Base-by-base conservation (phyloP, 2,329 filamentous ascomycete genomes). In the Trichoderma hamatum region DNA sequence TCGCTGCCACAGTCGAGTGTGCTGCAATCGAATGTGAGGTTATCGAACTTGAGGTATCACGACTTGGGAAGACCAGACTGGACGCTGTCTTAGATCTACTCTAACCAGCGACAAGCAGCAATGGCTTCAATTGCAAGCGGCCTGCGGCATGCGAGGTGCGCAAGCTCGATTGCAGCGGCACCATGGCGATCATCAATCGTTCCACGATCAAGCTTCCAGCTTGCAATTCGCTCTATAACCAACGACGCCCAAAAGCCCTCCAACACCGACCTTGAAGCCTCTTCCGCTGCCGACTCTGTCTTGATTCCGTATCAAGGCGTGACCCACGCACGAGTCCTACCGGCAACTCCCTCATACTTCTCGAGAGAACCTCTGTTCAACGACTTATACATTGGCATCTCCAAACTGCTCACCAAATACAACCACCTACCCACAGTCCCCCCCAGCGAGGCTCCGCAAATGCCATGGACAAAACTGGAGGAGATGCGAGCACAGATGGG, bases 311-410 rank as follows among this genome's bases (percentile, higher is more conserved):
- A 79, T n/a, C 70, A 76, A 13, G 76, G 76, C 54, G 72, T 80
- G 32, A 72, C 75, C 30, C 85, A 88, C 72, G 89, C 92, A 65
- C 92, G 96, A 72, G 84, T 96, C 26, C 83, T 97, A 43, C 96
- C 96, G 24, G 86, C 86, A 30, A 97, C 94, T 43, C 90, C 93
- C 3, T 96, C 95, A n/a, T 99, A 99, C 82, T 99, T 98, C 83
- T 94, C 93, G 64, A 91, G 91, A 64, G 90, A 90, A 71, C 92
- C 94, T 1, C 85, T 86, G 67, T 97, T 97, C 84, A 96, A 91
- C 80, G 96, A 99, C 81, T 88, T 92, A 75, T 88, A 92, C 74
- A 86, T 98, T 73, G 82, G 84, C 56, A 85, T 99, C 59, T 88
- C 93, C 74, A 84, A 86, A 13, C 85, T 98, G 28, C 82, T 92